Conservation (phyloP, 2,329 filamentous ascomycete genomes). For the Ophiostoma montium region DNA sequence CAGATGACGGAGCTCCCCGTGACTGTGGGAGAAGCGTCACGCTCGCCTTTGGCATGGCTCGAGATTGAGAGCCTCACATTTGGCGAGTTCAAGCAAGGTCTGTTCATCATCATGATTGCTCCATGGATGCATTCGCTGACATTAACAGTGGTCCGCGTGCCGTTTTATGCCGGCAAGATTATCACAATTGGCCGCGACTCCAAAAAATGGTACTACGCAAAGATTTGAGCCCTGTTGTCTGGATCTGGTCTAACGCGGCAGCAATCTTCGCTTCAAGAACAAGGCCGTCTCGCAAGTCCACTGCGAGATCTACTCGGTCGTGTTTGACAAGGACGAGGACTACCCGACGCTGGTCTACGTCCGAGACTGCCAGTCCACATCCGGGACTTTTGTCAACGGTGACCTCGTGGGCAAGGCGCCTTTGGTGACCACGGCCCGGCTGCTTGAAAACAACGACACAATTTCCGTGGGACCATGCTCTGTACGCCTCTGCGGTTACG, state of each 20-base stretch:
- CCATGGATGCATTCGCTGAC: not conserved
- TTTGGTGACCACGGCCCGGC: constrained; percentile 26
- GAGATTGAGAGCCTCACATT: constrained; percentile 8
- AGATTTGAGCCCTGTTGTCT: not conserved
- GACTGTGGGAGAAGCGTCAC: not conserved
- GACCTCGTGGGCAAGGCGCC: constrained; percentile 27
- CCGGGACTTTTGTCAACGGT: constrained; percentile 39
- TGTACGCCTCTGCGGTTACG: constrained; percentile 22
- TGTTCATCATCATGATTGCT: not conserved
- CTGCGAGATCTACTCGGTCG: constrained; percentile 39
- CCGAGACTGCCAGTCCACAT: constrained; percentile 38
- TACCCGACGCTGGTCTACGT: constrained; percentile 31
- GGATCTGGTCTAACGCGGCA: constrained; percentile 11
- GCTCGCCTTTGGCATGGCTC: constrained; percentile 5
- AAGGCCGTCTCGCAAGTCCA: constrained; percentile 35
- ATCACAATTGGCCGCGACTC: constrained; percentile 18
- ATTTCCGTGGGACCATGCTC: constrained; percentile 26
- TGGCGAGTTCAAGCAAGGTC: constrained; percentile 12
- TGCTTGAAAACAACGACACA: constrained; percentile 36
- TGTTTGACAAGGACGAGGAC: constrained; percentile 27
- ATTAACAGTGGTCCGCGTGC: constrained; percentile 9
- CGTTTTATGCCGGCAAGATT: constrained; percentile 5
- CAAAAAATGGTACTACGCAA: constrained; percentile 15
- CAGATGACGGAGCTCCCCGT: not conserved
- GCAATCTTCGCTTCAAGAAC: constrained; percentile 27